These are phyloP conservation scores for Eucalyptus coolabah DNA, from an alignment of 345 rosid genomes.

Conservation along the genomic window DNA sequence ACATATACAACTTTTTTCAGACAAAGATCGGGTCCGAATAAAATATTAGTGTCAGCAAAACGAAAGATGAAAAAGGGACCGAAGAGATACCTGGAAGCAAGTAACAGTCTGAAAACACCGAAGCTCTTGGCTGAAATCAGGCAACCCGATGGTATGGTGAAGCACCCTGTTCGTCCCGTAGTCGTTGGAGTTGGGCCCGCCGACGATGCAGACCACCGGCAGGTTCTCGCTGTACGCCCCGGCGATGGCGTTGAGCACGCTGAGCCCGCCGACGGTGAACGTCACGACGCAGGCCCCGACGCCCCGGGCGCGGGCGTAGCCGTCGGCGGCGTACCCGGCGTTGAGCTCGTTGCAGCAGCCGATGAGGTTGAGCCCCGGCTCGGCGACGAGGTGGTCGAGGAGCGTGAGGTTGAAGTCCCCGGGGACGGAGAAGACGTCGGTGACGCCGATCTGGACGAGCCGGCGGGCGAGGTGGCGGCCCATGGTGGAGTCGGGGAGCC, in stretches of 20 bases:
- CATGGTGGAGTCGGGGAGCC: conserved; percentile 26
- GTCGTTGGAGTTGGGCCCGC: conserved; percentile 83
- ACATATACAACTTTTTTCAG: neutral
- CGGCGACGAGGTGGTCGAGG: conserved; percentile 67
- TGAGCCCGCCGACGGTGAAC: conserved; percentile 73
- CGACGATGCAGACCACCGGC: conserved; percentile 70
- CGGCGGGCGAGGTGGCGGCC: conserved; percentile 66
- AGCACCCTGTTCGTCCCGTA: conserved; percentile 74
- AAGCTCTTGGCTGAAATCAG: conserved; percentile 68
- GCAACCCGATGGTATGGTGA: conserved; percentile 69
- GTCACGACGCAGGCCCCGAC: conserved; percentile 82
- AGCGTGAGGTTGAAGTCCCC: conserved; percentile 77
- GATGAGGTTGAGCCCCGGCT: conserved; percentile 47
- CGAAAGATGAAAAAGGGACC: neutral
- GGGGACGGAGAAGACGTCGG: conserved; percentile 57
- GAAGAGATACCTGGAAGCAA: conserved; percentile 43
- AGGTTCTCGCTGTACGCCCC: conserved; percentile 80
- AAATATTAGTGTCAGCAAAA: neutral
- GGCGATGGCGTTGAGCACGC: conserved; percentile 64
- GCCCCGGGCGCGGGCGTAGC: conserved; percentile 62
- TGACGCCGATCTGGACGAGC: conserved; percentile 42
- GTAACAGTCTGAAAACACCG: conserved; percentile 66
- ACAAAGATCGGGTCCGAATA: neutral
- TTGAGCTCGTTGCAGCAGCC: conserved; percentile 87
- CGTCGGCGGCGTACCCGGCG: conserved; percentile 86